A percentile compares a stretch with the other conserved stretches of the same genome.
Evolutionary conservation across 768 basidiomycete species (phyloP).

Genomic region (Auricularia auricula-judae): DNA sequence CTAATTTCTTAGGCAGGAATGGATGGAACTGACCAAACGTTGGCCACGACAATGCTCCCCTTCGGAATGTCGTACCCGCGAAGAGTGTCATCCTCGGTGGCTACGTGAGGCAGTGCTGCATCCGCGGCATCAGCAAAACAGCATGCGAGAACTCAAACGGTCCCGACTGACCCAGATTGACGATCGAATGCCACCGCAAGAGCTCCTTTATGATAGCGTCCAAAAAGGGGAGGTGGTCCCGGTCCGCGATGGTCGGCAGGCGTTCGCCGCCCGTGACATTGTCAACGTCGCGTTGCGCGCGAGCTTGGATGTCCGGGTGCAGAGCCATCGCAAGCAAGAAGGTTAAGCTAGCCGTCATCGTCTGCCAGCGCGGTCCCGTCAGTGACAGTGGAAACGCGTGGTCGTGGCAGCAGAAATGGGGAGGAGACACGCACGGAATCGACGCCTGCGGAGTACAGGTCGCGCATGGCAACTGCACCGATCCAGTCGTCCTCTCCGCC

Average conservation of each 20-base stretch:
- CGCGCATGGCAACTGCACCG: too few species aligned
- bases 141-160: neutral
- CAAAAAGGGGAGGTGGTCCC: neutral
- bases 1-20: neutral
- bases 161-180: neutral
- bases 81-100: constrained; percentile 1
- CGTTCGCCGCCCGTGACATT: neutral
- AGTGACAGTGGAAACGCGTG: too few species aligned
- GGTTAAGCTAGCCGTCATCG: neutral
- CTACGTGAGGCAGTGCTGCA: neutral
- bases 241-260: neutral
- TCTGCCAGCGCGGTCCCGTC: too few species aligned
- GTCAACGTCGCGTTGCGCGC: neutral
- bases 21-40: neutral
- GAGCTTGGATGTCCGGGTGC: neutral
- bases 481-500: too few species aligned
- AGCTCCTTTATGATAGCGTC: neutral
- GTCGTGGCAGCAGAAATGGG: too few species aligned
- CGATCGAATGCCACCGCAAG: neutral
- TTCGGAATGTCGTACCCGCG: constrained; percentile 1
- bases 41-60: neutral
- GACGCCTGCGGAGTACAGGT: too few species aligned
- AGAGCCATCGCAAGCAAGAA: neutral
- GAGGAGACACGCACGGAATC: too few species aligned
- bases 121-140: neutral